Base-by-base conservation (phyloP, 495 filamentous ascomycete species). In the Diplogelasinospora grovesii region DNA sequence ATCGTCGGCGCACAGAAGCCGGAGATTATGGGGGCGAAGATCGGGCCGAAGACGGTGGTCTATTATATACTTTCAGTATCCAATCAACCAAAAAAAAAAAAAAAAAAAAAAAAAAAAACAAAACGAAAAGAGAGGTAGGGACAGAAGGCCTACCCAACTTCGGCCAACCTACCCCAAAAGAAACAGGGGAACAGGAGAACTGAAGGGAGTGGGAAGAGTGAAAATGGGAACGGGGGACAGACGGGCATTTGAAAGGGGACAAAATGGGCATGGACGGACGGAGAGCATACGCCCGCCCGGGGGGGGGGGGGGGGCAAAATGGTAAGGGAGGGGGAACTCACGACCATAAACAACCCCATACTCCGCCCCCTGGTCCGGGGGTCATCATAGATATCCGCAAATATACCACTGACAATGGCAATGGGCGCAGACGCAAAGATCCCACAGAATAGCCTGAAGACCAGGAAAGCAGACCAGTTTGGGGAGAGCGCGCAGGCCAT, bases 401-500 rank as follows among this genome's bases (percentile, higher is more conserved):
- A 84, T 3, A 86, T 65, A 7, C 85, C 86, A 0, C 82, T 79
- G 11, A 84, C 73, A 6, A 88, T 72, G 3, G 80, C 74, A 36
- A 88, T 81, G 1, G 85, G 82, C 11, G 75, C 74, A 22, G 76
- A 77, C 7, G 78, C 85, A 52, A 67, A 75, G 2, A 78, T 65
- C 6, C 85, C 85, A 13, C 70, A 71, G 6, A 88, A 57, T 0
- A 81, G 63, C 1, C 86, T 71, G 49, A 92, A 86, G 4, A 87
- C 57, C 3, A 89, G 65, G 13, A 89, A 69, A 0, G 69, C 60
- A 0, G 75, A 52, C 74, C 80, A 89, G 29, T 71, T 81, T 0
- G 82, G 83, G 7, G 85, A 70, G 8, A 89, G 50, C 1, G 82
- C 81, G 50, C 75, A 84, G 8, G 70, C 81, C 44, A 92, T 60